Percentiles rank a stretch among this genome's conserved stretches.
Evolutionary conservation across 306 rosid species (phyloP).

Genomic region (Spatholobus suberectus): DNA sequence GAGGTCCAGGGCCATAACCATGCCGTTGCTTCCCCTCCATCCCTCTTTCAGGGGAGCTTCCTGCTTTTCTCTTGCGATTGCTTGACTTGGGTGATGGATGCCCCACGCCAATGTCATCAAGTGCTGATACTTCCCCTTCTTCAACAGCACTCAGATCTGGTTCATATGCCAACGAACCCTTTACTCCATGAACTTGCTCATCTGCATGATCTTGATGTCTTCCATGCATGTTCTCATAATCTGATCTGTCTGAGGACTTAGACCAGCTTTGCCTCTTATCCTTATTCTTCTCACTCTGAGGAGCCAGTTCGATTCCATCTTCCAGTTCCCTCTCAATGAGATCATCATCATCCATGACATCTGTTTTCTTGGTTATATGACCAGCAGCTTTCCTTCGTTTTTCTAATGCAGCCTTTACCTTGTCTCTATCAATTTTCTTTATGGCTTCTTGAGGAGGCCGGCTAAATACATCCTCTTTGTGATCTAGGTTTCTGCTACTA

Average conservation of each 20-base stretch:
- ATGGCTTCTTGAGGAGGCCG: constrained; percentile 85
- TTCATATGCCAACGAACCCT: constrained; percentile 47
- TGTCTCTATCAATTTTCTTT: constrained; percentile 82
- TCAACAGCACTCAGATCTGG: constrained; percentile 69
- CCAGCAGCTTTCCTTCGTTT: constrained; percentile 85
- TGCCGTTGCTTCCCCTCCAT: constrained; percentile 69
- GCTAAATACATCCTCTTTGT: constrained; percentile 54
- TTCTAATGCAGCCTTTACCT: constrained; percentile 92
- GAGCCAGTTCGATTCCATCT: constrained; percentile 89
- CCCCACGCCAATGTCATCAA: constrained; percentile 54
- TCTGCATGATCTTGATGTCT: constrained; percentile 63
- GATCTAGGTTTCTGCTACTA: constrained; percentile 60
- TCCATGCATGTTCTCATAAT: constrained; percentile 63
- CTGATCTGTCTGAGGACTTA: constrained; percentile 68
- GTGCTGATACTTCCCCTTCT: constrained; percentile 81
- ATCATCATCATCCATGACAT: constrained; percentile 92
- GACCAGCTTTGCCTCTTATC: constrained; percentile 84
- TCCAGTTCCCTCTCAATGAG: constrained; percentile 95
- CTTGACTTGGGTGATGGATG: constrained; percentile 67
- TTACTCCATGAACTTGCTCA: constrained; percentile 53
- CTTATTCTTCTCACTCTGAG: constrained; percentile 75
- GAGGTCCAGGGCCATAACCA: constrained; percentile 54
- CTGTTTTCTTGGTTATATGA: constrained; percentile 70
- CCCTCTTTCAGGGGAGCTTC: constrained; percentile 62
- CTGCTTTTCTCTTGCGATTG: constrained; percentile 81